A percentile compares a stretch with the other conserved stretches of the same genome.
Conservation (phyloP, 352 stramenopile species). For the Aphanomyces stellatus region DNA sequence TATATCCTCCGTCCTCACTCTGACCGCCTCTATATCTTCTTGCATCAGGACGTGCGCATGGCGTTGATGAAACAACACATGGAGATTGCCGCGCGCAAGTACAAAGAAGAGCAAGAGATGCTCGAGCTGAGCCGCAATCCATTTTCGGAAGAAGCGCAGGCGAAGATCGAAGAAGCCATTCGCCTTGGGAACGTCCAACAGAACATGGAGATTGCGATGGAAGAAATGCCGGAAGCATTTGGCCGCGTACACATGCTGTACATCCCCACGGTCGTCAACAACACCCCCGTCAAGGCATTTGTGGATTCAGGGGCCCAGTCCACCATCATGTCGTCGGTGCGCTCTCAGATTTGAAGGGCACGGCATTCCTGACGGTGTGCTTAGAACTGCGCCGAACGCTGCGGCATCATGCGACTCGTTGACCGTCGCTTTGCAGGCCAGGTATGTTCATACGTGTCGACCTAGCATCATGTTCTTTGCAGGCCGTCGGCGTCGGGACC, state of each 20-base stretch:
- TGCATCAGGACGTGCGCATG: slow-evolving; percentile 67
- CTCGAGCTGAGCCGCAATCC: slow-evolving; percentile 57
- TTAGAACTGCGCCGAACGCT: slow-evolving; percentile 84
- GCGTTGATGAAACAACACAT: slow-evolving; percentile 79
- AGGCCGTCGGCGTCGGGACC: slow-evolving; percentile 93
- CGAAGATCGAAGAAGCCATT: slow-evolving; percentile 79
- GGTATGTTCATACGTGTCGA: slow-evolving; percentile 25
- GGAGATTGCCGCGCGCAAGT: slow-evolving; percentile 59
- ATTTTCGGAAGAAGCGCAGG: slow-evolving; percentile 64
- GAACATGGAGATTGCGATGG: slow-evolving; percentile 86
- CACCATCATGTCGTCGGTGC: slow-evolving; percentile 88
- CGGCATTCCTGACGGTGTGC: no score
- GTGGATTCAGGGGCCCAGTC: slow-evolving; percentile 86
- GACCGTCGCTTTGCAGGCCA: slow-evolving; percentile 85
- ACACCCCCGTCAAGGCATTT: slow-evolving; percentile 80
- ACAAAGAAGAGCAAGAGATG: slow-evolving; percentile 78
- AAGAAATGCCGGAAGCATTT: slow-evolving; percentile 84
- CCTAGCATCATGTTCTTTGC: slow-evolving; percentile 20
- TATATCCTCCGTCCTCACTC: slow-evolving; percentile 27
- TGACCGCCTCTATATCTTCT: background rate
- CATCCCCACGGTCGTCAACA: slow-evolving; percentile 77
- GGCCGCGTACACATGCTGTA: slow-evolving; percentile 84
- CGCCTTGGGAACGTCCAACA: slow-evolving; percentile 77
- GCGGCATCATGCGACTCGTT: slow-evolving; percentile 83
- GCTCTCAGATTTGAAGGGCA: slow-evolving; percentile 1